Conservation (phyloP, 768 basidiomycete genomes). For the Hypholoma sublateritium region DNA sequence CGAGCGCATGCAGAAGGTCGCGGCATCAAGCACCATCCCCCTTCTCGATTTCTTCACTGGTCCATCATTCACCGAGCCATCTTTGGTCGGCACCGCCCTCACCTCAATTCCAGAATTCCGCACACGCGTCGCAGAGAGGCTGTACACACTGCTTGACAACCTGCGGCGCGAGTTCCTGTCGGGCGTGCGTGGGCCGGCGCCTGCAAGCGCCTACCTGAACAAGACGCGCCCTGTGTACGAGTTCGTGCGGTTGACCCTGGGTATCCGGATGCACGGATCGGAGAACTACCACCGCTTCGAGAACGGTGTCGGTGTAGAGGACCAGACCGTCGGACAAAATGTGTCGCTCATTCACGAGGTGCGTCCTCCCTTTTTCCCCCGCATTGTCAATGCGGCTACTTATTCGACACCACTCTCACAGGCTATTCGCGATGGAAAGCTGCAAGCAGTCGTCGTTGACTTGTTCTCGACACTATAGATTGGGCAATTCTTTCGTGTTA, state of each 20-base stretch:
- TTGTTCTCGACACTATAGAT: constrained; percentile 32
- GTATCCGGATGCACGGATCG: constrained; percentile 78
- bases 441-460: constrained; percentile 43
- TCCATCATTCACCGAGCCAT: constrained; percentile 29
- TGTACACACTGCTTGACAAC: constrained; percentile 42
- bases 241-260: constrained; percentile 68
- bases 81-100: constrained; percentile 29
- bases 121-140: constrained; percentile 46
- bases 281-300: constrained; percentile 66
- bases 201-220: constrained; percentile 67
- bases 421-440: constrained; percentile 54
- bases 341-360: constrained; percentile 79
- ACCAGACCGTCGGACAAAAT: constrained; percentile 68
- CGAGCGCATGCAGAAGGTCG: constrained; percentile 71
- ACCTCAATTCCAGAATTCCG: constrained; percentile 55
- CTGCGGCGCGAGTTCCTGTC: constrained; percentile 58
- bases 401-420: constrained; percentile 13
- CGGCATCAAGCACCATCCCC: constrained; percentile 56
- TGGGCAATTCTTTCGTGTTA: neutral
- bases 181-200: constrained; percentile 58
- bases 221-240: constrained; percentile 75
- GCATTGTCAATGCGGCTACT: neutral
- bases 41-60: constrained; percentile 64
- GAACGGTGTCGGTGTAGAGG: constrained; percentile 65
- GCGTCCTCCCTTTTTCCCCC: constrained; percentile 26